Evolutionary conservation across 306 rosid species (phyloP).

Genomic region (Trifolium dubium): DNA sequence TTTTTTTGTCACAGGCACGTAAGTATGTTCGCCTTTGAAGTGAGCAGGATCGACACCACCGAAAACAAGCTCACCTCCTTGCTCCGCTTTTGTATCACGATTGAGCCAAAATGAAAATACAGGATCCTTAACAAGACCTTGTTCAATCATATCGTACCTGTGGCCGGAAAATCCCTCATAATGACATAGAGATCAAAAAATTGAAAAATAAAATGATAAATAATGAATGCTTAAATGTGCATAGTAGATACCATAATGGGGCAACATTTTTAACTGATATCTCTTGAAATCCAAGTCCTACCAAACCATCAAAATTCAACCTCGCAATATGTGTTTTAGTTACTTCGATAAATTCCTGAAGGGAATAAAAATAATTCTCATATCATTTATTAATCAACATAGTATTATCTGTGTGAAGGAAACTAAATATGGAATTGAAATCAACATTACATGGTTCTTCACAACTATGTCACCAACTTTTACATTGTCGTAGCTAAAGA

Average conservation of each 20-base stretch:
- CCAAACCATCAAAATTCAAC: constrained; percentile 86
- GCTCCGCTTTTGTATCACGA: constrained; percentile 63
- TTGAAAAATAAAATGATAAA: not conserved
- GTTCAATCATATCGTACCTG: constrained; percentile 88
- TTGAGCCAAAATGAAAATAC: constrained; percentile 97
- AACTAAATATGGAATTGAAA: constrained; percentile 2
- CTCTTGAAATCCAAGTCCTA: constrained; percentile 97
- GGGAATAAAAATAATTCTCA: constrained; percentile 17
- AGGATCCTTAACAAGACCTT: constrained; percentile 76
- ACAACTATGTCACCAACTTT: constrained; percentile 74
- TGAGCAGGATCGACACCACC: constrained; percentile 96
- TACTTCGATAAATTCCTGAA: constrained; percentile 89
- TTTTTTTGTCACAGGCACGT: constrained; percentile 84
- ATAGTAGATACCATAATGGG: constrained; percentile 76
- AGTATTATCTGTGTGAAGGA: not conserved
- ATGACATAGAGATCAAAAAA: constrained; percentile 15
- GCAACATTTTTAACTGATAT: constrained; percentile 76
- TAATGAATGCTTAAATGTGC: constrained; percentile 26
- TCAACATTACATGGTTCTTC: constrained; percentile 65
- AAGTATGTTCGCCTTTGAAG: constrained; percentile 80
- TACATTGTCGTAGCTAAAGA: constrained; percentile 78
- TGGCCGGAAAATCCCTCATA: constrained; percentile 38
- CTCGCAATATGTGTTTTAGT: constrained; percentile 72
- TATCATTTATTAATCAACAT: constrained; percentile 21
- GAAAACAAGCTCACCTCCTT: constrained; percentile 93